Conservation (phyloP, 106 monocot species). For the Hemerocallis citrina region DNA sequence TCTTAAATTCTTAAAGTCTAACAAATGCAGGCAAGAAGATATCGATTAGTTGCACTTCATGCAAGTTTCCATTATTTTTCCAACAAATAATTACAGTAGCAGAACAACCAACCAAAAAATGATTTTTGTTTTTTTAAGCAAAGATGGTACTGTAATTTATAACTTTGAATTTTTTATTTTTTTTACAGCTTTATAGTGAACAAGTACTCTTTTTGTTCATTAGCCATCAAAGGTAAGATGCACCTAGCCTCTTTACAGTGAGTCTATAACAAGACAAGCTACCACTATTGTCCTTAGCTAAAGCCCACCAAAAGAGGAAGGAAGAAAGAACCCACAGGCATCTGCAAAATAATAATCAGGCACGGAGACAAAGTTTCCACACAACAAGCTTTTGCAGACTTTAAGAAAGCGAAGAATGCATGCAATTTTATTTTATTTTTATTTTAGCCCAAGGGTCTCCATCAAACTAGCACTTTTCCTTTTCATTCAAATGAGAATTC, state of each 20-base stretch:
- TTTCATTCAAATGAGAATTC: constrained; percentile 8
- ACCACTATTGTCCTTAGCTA: constrained; percentile 7
- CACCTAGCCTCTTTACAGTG: background rate
- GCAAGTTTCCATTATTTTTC: background rate
- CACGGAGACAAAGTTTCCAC: constrained; percentile 65
- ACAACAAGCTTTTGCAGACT: constrained; percentile 29
- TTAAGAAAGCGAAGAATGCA: constrained; percentile 21
- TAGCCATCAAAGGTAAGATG: constrained; percentile 10
- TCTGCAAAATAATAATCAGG: constrained; percentile 19
- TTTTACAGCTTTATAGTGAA: constrained; percentile 13
- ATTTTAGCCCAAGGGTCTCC: constrained; percentile 16
- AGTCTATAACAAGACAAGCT: constrained; percentile 21
- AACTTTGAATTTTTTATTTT: constrained; percentile 1
- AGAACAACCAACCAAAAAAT: background rate
- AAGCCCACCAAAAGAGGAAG: constrained; percentile 11
- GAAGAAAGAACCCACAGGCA: constrained; percentile 15
- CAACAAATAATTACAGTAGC: background rate
- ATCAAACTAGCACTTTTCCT: constrained; percentile 11
- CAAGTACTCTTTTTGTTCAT: constrained; percentile 13
- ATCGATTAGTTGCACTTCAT: background rate
- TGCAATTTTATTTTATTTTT: constrained; percentile 9
- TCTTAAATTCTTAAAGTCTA: background rate
- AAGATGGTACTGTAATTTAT: background rate
- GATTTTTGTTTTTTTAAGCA: no score
- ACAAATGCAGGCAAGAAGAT: background rate